Conservation (phyloP, 2,329 filamentous ascomycete species). For the Simplicillium aogashimaense region DNA sequence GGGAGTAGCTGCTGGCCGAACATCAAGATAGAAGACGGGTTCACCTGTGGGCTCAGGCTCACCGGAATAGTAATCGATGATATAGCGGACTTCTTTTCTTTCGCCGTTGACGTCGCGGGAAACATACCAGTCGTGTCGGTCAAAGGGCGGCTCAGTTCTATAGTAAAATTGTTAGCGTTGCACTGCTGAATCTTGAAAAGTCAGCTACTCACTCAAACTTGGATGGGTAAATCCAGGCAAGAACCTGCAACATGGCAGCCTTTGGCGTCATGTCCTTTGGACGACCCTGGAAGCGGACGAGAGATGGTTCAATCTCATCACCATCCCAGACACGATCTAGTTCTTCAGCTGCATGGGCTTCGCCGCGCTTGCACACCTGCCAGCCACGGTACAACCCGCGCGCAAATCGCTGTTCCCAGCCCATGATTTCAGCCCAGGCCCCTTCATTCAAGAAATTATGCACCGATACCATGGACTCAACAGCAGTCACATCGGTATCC, state of each 20-base stretch:
- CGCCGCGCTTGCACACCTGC: conserved; percentile 64
- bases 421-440: conserved; percentile 89
- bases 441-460: conserved; percentile 99
- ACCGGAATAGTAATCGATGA: conserved; percentile 94
- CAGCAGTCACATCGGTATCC: conserved; percentile 84
- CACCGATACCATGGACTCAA: conserved; percentile 93
- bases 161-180: conserved; percentile 10
- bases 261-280: conserved; percentile 89
- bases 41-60: conserved; percentile 75
- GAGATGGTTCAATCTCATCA: conserved; percentile 52
- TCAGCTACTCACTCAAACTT: conserved; percentile 57
- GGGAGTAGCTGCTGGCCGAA: conserved; percentile 79
- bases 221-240: conserved; percentile 70
- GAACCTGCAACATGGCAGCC: conserved; percentile 69
- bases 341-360: conserved; percentile 44
- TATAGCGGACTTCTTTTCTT: conserved; percentile 73
- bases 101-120: conserved; percentile 59
- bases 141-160: conserved; percentile 79
- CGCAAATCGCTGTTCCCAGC: conserved; percentile 83
- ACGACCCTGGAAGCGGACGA: conserved; percentile 81
- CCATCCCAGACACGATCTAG: conserved; percentile 42
- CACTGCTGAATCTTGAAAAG: neutral
- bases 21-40: conserved; percentile 92
- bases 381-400: conserved; percentile 63
- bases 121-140: conserved; percentile 96